Conservation (phyloP, 345 rosid species). For the Luvunga scandens region DNA sequence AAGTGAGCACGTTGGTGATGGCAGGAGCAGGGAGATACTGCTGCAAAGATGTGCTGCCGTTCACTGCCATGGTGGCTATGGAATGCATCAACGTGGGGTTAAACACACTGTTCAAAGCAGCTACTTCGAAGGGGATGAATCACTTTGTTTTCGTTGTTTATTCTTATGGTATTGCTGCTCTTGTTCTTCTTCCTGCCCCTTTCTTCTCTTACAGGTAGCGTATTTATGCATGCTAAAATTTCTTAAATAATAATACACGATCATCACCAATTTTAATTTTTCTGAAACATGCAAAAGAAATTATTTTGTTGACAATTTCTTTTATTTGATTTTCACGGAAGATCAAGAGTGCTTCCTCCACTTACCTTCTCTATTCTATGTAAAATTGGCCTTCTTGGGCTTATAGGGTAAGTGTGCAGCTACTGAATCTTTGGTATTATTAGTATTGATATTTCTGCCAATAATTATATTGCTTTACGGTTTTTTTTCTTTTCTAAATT, state of each 20-base stretch:
- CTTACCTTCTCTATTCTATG: slow-evolving; percentile 56
- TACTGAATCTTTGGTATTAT: no score
- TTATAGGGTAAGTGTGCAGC: slow-evolving; percentile 58
- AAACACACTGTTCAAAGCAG: slow-evolving; percentile 88
- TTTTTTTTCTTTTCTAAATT: not conserved
- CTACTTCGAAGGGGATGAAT: slow-evolving; percentile 75
- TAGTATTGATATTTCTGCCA: not conserved
- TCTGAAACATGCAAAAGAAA: not conserved
- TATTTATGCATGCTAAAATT: not conserved
- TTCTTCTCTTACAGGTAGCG: slow-evolving; percentile 68
- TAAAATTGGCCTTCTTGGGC: slow-evolving; percentile 72
- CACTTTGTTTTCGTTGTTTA: slow-evolving; percentile 73
- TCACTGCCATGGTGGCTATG: slow-evolving; percentile 63
- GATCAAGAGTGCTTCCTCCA: slow-evolving; percentile 77
- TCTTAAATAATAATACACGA: not conserved
- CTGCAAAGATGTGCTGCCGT: slow-evolving; percentile 59
- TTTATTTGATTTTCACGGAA: slow-evolving; percentile 28
- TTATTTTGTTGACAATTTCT: not conserved
- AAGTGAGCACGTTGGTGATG: slow-evolving; percentile 31
- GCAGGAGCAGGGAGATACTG: slow-evolving; percentile 33
- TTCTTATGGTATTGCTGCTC: slow-evolving; percentile 77
- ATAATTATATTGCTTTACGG: not conserved
- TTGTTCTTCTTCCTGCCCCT: slow-evolving; percentile 79
- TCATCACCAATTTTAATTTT: not conserved
- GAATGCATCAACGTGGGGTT: slow-evolving; percentile 65